Evolutionary conservation across 1,284 basidiomycete genomes (phyloP).

Genomic region (Fomes fomentarius): DNA sequence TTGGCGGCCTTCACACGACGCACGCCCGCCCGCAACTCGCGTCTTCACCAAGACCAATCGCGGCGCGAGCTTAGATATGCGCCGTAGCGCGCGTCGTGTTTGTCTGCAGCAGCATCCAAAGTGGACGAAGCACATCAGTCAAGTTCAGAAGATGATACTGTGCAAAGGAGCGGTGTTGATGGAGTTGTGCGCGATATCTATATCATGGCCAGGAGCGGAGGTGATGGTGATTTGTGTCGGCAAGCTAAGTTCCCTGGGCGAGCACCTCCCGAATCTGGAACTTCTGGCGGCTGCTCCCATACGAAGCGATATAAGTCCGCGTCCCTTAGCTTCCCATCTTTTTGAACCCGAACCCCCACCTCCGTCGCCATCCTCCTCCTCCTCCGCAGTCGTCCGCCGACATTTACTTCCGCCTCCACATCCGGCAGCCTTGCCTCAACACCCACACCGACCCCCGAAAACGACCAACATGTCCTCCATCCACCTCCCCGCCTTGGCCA

Average conservation of each 20-base stretch:
- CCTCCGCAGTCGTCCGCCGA: slow-evolving; percentile 21
- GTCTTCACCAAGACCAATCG: slow-evolving; percentile 10
- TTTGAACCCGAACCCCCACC: slow-evolving; percentile 28
- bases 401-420: slow-evolving; percentile 9
- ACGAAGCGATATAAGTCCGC: slow-evolving; percentile 35
- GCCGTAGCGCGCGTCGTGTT: not conserved
- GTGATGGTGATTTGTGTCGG: slow-evolving; percentile 22
- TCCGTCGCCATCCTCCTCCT: slow-evolving; percentile 23
- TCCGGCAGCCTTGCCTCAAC: slow-evolving; percentile 15
- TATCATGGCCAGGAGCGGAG: slow-evolving; percentile 12
- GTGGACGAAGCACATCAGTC: not conserved
- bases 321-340: slow-evolving; percentile 19
- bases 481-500: slow-evolving; percentile 44
- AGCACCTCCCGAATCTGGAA: slow-evolving; percentile 13
- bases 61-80: not conserved
- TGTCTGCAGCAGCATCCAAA: not conserved
- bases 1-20: slow-evolving; percentile 2
- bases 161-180: slow-evolving; percentile 3
- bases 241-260: slow-evolving; percentile 13
- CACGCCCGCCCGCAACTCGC: slow-evolving; percentile 1
- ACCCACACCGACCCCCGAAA: slow-evolving; percentile 15
- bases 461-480: slow-evolving; percentile 34
- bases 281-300: slow-evolving; percentile 19
- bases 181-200: slow-evolving; percentile 1
- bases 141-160: not conserved